Evolutionary conservation across 2,329 filamentous ascomycete genomes (phyloP), one percentile per base, ranked within the genome.

Genomic region (Colletotrichum musicola): DNA sequence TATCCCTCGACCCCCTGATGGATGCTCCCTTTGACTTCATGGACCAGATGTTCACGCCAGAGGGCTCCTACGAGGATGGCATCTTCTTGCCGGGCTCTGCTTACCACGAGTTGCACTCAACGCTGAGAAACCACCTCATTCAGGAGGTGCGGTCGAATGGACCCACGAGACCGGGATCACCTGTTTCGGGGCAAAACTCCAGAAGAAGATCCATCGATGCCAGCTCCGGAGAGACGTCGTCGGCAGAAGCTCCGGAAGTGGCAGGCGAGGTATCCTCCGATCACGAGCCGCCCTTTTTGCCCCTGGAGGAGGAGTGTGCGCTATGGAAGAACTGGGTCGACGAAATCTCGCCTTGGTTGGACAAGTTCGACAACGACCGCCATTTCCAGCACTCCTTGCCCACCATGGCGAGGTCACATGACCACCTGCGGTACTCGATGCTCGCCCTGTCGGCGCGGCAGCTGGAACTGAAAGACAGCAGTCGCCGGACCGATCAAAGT

Each of bases 291-390:
- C 67, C 69, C 7, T 50, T 30, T 12, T 38, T 71, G 6, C 62
- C 77, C 0, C 71, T 74, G 4, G 72, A 77, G 1, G 75, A 80
- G 49, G 79, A 81, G 54, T 78, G 75, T 40, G 61, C 64, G 1
- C 70, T 82, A 1, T 82, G 81, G 81, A 79, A 77, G 59, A 82
- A 81, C 58, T 82, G 80, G 75, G 77, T 82, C 57, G 76, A 80
- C 25, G 80, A 82, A 38, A 76, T 82, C 47, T 79, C 81, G 1
- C 80, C 80, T 0, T 82, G 80, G 84, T 81, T 89, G 13, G 87
- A 89, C 73, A 89, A 88, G 79, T 88, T 88, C 69, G 87, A 89
- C 72, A 82, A 81, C 35, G 78, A 83, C 20, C 82, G 84, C 16
- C 81, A 82, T 9, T 89, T 89, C 72, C 84, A 84, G 4, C 81